These are phyloP conservation scores for Neurospora cerealis DNA, from an alignment of 495 filamentous ascomycete species.

Conservation along the genomic window DNA sequence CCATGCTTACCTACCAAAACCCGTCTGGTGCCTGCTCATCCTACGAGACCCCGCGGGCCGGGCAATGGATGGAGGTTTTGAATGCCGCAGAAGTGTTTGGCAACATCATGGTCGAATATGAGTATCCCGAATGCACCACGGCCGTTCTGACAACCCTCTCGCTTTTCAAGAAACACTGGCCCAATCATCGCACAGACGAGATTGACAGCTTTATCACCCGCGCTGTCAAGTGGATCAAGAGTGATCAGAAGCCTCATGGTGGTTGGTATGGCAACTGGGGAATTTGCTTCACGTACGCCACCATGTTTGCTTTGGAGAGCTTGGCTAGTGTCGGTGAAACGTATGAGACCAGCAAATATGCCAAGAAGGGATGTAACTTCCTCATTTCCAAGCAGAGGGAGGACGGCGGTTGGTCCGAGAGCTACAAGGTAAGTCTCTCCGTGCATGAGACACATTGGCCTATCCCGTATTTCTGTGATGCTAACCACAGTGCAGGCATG, in stretches of 20 bases:
- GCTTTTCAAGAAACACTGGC: conserved; percentile 72
- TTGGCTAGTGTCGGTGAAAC: conserved; percentile 72
- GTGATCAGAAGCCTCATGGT: conserved; percentile 68
- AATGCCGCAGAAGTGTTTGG: conserved; percentile 98
- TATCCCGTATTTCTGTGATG: not conserved
- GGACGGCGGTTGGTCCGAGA: conserved; percentile 96
- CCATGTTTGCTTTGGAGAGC: conserved; percentile 88
- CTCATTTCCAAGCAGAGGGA: conserved; percentile 69
- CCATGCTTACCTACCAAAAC: conserved; percentile 87
- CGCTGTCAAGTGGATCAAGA: conserved; percentile 73
- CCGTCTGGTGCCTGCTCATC: conserved; percentile 77
- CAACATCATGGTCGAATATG: conserved; percentile 95
- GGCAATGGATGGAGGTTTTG: conserved; percentile 66
- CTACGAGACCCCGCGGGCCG: conserved; percentile 76
- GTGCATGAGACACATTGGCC: not conserved
- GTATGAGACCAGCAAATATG: conserved; percentile 59
- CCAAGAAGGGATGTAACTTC: conserved; percentile 74
- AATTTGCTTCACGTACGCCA: conserved; percentile 94
- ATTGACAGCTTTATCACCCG: conserved; percentile 59
- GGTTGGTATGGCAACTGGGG: conserved; percentile 97
- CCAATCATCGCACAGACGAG: conserved; percentile 64
- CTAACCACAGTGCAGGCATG: conserved; percentile 34
- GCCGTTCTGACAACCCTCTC: conserved; percentile 85
- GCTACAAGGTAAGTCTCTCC: conserved; percentile 57
- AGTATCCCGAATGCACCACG: conserved; percentile 95